phyloP scores from a whole-genome alignment of 768 basidiomycete genomes.

The Kwoniella sp. region DNA sequence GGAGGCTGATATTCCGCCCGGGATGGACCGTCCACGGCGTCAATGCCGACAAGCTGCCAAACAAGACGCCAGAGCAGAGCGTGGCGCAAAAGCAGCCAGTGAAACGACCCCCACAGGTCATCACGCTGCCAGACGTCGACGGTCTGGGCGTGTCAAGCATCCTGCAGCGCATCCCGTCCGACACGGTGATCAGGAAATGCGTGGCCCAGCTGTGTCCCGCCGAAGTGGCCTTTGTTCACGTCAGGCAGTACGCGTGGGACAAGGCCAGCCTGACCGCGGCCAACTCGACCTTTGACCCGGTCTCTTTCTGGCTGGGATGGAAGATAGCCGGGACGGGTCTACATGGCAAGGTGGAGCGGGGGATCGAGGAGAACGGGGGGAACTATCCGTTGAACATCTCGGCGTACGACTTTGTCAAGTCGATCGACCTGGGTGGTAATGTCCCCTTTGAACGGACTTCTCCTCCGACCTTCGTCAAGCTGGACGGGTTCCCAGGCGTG shows the following conservation, averaged over 20 bases:
- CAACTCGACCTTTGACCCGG: slow-evolving; percentile 3
- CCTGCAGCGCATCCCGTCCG: neutral
- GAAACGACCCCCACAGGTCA: neutral
- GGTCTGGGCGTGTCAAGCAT: neutral
- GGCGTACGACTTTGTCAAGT: slow-evolving; percentile 5
- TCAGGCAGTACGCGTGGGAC: slow-evolving; percentile 16
- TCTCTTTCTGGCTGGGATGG: neutral
- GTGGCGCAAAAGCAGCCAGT: neutral
- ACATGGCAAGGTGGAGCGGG: neutral
- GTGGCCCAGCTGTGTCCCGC: slow-evolving; percentile 1
- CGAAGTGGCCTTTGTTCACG: neutral
- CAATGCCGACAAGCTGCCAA: neutral
- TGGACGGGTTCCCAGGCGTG: slow-evolving; percentile 5
- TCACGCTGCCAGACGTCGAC: slow-evolving; percentile 1
- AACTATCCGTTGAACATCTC: neutral
- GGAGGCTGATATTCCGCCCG: slow-evolving; percentile 14
- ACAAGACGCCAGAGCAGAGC: neutral
- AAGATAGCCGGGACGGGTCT: slow-evolving; percentile 1
- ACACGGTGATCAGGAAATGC: neutral
- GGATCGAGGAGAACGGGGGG: no score
- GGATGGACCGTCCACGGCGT: slow-evolving; percentile 15
- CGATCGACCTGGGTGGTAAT: slow-evolving; percentile 13
- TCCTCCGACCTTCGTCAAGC: neutral
- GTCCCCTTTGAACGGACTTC: neutral
- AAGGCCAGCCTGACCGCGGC: neutral